Conservation (phyloP, 129 eudicot species). For the Chrysanthemum seticuspe region DNA sequence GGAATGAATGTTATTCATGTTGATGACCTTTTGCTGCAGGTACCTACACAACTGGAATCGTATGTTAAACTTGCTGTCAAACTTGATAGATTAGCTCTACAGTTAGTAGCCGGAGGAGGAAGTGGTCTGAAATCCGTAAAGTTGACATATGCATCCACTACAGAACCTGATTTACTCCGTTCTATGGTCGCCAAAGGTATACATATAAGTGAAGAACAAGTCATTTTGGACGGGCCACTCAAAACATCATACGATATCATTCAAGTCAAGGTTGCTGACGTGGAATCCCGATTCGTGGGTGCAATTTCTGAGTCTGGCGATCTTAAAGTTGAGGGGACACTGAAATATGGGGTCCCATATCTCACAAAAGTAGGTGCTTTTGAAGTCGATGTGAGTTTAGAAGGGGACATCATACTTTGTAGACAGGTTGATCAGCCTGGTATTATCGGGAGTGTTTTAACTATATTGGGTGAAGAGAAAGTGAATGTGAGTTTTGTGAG, state of each 20-base stretch:
- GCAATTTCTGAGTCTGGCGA: no score
- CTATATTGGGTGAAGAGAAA: no score
- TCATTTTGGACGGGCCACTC: constrained; percentile 73
- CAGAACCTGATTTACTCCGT: constrained; percentile 90
- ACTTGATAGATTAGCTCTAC: constrained; percentile 86
- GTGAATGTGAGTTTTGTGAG: no score
- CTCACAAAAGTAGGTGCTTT: no score
- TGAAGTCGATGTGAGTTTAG: no score
- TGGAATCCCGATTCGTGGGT: no score
- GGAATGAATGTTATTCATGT: no score
- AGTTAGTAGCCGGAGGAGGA: constrained; percentile 77
- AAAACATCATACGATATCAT: constrained; percentile 77
- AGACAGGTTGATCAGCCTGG: no score
- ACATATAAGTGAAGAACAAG: constrained; percentile 70
- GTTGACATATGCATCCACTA: constrained; percentile 75
- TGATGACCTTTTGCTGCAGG: constrained; percentile 40
- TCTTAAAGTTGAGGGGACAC: no score
- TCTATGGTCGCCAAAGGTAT: constrained; percentile 97
- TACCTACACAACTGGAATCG: constrained; percentile 76
- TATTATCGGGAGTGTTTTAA: no score
- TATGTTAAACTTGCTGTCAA: constrained; percentile 82
- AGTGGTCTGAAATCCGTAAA: constrained; percentile 89
- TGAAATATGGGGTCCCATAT: no score
- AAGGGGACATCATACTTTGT: no score
- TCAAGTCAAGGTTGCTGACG: constrained; percentile 71